Evolutionary conservation across 2,329 filamentous ascomycete species (phyloP), one percentile per base, ranked within the genome.

Genomic region (Colletotrichum sp.): DNA sequence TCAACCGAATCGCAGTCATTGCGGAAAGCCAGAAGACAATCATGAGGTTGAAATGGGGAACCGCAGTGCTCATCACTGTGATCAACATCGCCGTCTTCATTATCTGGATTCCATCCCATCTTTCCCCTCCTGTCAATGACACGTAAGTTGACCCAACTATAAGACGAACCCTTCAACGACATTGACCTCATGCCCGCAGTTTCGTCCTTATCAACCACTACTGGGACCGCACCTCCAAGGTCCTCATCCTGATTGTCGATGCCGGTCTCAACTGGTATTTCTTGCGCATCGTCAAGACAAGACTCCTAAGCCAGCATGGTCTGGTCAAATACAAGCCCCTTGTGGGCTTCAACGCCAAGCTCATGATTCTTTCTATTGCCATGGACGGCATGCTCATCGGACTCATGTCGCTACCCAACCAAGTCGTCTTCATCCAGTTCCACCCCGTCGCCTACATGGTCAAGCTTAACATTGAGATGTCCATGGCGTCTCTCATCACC

Each of bases 401-500:
- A 2, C 79, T 83, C 9, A 84, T 84, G 82, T 84, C 78, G 5
- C 72, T 83, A 0, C 80, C 81, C 0, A 84, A 84, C 64, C 81
- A 83, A 74, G 74, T 79, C 21, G 82, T 85, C n/a, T 83, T 89
- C 77, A 86, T 89, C 75, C 87, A 89, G 78, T 88, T 90, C 78
- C 88, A 90, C 71, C 88, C 88, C 0, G 82, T 90, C 6, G 88
- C 88, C 15, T 90, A 90, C 78, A 84, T 87, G n/a, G 87, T 90
- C 63, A 90, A 90, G 72, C 83, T 90, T 48, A 87, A 90, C 77
- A 90, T 90, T 77, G 88, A 90, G 78, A 87, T 90, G 85, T 86
- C 86, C 15, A 90, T 90, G 88, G 88, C 88, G 66, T 86, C 87
- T 43, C 85, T 90, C 28, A 90, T 90, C 77, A 85, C 81, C 48